Conservation (phyloP, 2,329 filamentous ascomycete genomes). For the Orbilia brochopaga region DNA sequence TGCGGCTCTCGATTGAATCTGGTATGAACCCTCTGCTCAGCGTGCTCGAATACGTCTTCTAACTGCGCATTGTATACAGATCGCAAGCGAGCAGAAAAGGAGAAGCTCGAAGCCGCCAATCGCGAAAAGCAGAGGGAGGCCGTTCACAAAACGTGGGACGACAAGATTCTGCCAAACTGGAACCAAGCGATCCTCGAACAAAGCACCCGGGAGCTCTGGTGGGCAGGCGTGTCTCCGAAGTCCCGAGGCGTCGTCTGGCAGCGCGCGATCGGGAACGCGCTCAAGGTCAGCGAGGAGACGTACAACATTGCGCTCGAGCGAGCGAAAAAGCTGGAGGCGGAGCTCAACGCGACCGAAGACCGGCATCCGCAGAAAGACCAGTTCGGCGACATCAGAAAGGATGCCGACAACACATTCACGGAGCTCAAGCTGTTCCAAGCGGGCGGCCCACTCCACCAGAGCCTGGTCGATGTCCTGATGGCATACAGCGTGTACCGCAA, state of each 20-base stretch:
- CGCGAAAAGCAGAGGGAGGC: slow-evolving; percentile 62
- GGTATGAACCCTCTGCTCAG: slow-evolving; percentile 55
- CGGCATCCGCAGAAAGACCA: slow-evolving; percentile 55
- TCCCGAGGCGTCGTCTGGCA: slow-evolving; percentile 74
- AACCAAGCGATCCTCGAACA: slow-evolving; percentile 71
- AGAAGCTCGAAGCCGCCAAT: slow-evolving; percentile 59
- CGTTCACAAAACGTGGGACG: slow-evolving; percentile 71
- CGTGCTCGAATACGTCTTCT: slow-evolving; percentile 4
- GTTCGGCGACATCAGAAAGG: slow-evolving; percentile 62
- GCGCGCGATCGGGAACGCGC: slow-evolving; percentile 74
- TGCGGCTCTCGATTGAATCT: slow-evolving; percentile 64
- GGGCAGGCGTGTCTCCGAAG: slow-evolving; percentile 75
- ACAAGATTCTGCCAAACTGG: slow-evolving; percentile 78
- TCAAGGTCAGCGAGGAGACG: slow-evolving; percentile 70
- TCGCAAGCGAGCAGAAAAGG: slow-evolving; percentile 58
- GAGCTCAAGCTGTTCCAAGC: slow-evolving; percentile 59
- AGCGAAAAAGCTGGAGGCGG: slow-evolving; percentile 68
- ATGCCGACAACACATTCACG: slow-evolving; percentile 68
- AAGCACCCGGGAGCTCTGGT: slow-evolving; percentile 77
- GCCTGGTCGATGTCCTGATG: slow-evolving; percentile 73
- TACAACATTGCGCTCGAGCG: slow-evolving; percentile 74
- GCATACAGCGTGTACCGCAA: slow-evolving; percentile 82
- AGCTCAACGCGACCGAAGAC: slow-evolving; percentile 60
- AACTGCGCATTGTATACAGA: slow-evolving; percentile 54
- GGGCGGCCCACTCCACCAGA: slow-evolving; percentile 69